Evolutionary conservation across 2,329 filamentous ascomycete genomes (phyloP), one percentile per base, ranked within the genome.

Genomic region (Talaromyces funiculosus): DNA sequence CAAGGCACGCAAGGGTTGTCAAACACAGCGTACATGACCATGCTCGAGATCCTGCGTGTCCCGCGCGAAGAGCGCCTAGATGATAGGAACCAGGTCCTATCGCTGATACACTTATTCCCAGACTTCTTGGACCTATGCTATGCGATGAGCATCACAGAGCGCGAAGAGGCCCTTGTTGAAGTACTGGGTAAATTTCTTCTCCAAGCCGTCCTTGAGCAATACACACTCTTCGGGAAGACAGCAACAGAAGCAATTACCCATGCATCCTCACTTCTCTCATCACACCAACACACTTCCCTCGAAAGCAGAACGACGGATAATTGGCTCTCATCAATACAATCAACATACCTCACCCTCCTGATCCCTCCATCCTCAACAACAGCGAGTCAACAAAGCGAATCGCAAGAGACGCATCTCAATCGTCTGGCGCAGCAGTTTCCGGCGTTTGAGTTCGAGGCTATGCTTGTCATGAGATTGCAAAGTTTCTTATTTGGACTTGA

Each of bases 141-240:
- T 26, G 29, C 33, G 20, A 37, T 61, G 26, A 26, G 7, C 14
- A 40, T 24, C 16, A 5, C 35, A 9, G 35, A n/a, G 20, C 20
- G 40, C 12, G 51, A 54, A 9, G 29, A 47, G 16, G 14, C 72
- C 74, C 3, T 79, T 77, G 76, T 80, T 65, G 71, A 79, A 22
- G 67, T 82, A 9, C 74, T 77, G 0, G 76, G 72, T 0, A 72
- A 76, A 16, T 80, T 81, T 61, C 80, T 84, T 74, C 65, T 80
- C 8, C 80, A 84, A 61, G 77, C 80, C 37, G 75, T 74, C 8
- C 63, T 82, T 3, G 81, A 84, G 67, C 78, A 81, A 60, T 78
- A 78, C 57, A 66, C 77, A 3, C 64, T 75, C 4, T 75, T 72
- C 56, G 76, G 75, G 7, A 68, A 67, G 4, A 68, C 68, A n/a